These are phyloP conservation scores for Lolium multiflorum DNA, from an alignment of 176 grass and related monocot species.

Conservation along the genomic window DNA sequence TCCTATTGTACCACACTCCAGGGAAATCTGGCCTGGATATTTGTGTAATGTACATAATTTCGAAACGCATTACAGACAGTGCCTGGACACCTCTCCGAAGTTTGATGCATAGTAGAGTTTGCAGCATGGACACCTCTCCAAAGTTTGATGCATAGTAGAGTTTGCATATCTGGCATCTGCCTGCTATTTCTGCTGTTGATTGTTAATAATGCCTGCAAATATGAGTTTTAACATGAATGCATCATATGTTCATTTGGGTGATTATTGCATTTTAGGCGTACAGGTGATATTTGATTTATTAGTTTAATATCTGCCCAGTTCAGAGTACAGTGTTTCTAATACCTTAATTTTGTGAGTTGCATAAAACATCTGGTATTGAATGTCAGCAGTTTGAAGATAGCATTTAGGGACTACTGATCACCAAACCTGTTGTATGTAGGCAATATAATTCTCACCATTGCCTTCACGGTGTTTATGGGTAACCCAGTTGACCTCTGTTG, in stretches of 20 bases:
- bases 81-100: no score
- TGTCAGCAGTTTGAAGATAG: not conserved
- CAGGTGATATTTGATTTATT: not conserved
- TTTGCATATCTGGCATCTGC: not conserved
- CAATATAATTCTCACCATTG: not conserved
- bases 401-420: not conserved
- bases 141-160: slow-evolving; percentile 7
- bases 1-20: not conserved
- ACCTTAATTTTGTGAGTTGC: not conserved
- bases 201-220: not conserved
- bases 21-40: no score
- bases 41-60: not conserved
- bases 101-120: no score
- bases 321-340: not conserved
- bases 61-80: not conserved
- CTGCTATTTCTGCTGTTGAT: not conserved
- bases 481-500: not conserved
- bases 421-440: not conserved
- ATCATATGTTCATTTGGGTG: not conserved
- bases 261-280: not conserved
- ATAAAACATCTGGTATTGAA: not conserved
- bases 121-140: not conserved
- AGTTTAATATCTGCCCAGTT: not conserved
- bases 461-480: not conserved
- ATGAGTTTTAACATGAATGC: slow-evolving; percentile 16